A percentile compares a stretch with the other conserved stretches of the same genome.
Conservation (phyloP, 176 grass and related monocot genomes). For the Ampelocalamus luodianensis region DNA sequence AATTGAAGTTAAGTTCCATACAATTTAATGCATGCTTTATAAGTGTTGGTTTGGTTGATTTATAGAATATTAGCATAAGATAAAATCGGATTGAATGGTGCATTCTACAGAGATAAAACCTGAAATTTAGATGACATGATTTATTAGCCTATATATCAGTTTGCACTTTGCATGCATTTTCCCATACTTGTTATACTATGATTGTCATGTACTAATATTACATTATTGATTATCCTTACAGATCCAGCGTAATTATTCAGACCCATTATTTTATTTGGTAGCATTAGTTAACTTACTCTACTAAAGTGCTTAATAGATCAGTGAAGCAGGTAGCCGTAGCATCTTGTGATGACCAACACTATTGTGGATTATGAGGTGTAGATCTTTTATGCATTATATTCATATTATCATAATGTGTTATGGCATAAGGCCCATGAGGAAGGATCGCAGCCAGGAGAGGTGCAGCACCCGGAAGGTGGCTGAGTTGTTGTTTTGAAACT, state of each 20-base stretch:
- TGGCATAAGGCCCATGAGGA: no score
- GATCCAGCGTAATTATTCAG: background rate
- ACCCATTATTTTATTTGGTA: background rate
- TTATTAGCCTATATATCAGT: background rate
- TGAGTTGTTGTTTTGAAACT: no score
- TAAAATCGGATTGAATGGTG: background rate
- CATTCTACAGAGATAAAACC: background rate
- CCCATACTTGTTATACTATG: background rate
- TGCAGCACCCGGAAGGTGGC: no score
- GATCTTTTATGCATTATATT: background rate
- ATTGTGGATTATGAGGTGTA: background rate
- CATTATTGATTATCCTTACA: background rate
- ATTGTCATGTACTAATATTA: background rate
- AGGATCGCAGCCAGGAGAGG: no score
- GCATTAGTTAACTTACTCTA: background rate
- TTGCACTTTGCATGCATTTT: background rate
- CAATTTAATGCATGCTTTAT: background rate
- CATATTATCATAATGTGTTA: background rate
- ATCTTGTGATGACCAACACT: background rate
- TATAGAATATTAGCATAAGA: background rate
- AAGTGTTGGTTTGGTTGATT: conserved; percentile 8
- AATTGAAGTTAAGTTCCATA: background rate
- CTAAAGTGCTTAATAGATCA: background rate
- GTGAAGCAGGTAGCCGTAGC: background rate
- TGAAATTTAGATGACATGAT: conserved; percentile 9